Percentiles rank a stretch among this genome's conserved stretches.
Conservation (phyloP, 257 asterid species). For the Plantago ovata region DNA sequence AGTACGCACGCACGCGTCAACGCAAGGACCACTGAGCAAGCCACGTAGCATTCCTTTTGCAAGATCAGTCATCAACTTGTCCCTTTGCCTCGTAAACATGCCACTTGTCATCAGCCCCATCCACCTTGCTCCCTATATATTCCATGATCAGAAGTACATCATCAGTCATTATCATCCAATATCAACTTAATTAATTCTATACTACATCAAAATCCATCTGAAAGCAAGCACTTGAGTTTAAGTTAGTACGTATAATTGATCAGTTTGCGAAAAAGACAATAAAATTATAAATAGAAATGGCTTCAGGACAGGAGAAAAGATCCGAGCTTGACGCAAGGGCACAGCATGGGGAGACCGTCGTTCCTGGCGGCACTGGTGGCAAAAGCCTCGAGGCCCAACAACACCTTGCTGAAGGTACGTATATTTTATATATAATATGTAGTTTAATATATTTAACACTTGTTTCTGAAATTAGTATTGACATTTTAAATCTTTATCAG, state of each 20-base stretch:
- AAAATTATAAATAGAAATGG: slow-evolving; percentile 26
- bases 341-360: slow-evolving; percentile 52
- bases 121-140: background rate
- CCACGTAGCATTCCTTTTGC: slow-evolving; percentile 4
- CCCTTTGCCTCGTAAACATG: background rate
- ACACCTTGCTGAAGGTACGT: slow-evolving; percentile 57
- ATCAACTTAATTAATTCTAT: background rate
- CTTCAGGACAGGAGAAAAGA: slow-evolving; percentile 42
- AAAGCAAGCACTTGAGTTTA: too few species aligned
- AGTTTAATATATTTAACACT: too few species aligned
- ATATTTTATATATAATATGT: too few species aligned
- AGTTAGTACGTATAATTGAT: too few species aligned
- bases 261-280: too few species aligned
- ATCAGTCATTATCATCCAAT: background rate
- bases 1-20: slow-evolving; percentile 1
- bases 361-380: slow-evolving; percentile 44
- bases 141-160: background rate
- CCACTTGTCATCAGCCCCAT: background rate
- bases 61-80: background rate
- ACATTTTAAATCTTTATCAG: too few species aligned
- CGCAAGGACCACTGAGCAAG: background rate
- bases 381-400: slow-evolving; percentile 47
- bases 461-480: too few species aligned
- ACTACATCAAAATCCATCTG: too few species aligned
- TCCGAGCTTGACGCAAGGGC: slow-evolving; percentile 44